Percentiles rank a stretch among this genome's conserved stretches.
phyloP scores from a whole-genome alignment of 345 rosid genomes.

The Leavenworthia alabamica region DNA sequence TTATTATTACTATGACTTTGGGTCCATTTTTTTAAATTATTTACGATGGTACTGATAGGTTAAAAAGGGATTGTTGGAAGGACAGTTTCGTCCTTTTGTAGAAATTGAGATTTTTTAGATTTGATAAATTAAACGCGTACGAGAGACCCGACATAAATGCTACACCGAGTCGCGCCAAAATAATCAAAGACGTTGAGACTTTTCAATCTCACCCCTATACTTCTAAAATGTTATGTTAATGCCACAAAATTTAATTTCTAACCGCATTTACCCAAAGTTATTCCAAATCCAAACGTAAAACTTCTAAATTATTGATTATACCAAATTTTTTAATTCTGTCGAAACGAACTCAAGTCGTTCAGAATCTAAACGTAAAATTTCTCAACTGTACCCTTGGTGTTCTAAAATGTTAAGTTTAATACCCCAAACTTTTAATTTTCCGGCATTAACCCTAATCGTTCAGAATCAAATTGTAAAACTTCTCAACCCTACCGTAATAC shows the following conservation, averaged over 20 bases:
- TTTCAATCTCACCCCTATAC: neutral
- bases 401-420: neutral
- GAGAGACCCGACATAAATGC: conserved; percentile 29
- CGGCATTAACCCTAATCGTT: neutral
- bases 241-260: neutral
- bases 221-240: neutral
- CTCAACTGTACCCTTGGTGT: neutral
- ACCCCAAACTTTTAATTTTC: neutral
- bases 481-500: neutral
- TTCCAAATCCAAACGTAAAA: neutral
- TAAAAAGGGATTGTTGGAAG: conserved; percentile 12
- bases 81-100: conserved; percentile 21
- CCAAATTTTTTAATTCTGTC: neutral
- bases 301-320: neutral
- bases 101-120: conserved; percentile 15
- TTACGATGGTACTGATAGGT: neutral
- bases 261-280: neutral
- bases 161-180: conserved; percentile 22
- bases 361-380: neutral
- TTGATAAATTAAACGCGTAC: conserved; percentile 12
- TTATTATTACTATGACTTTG: conserved; percentile 9
- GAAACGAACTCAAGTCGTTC: neutral
- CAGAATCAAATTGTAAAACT: neutral
- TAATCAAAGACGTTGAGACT: neutral
- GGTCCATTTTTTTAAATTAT: neutral